These are phyloP conservation scores for Daldinia caldariorum DNA, from an alignment of 495 filamentous ascomycete genomes.

Conservation along the genomic window DNA sequence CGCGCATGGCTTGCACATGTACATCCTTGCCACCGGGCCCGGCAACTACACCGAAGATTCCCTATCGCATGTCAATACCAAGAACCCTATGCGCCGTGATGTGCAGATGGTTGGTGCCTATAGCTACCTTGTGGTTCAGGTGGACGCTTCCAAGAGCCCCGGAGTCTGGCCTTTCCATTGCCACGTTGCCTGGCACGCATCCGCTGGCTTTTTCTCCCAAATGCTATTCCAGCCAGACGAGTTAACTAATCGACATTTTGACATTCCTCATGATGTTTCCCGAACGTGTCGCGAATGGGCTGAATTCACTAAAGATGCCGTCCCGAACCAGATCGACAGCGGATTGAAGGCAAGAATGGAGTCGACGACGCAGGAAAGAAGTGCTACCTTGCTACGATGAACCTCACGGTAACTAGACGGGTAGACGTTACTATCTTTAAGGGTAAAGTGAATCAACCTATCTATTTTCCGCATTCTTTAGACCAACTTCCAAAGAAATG, in stretches of 20 bases:
- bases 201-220: slow-evolving; percentile 63
- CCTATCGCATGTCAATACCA: slow-evolving; percentile 50
- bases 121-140: slow-evolving; percentile 61
- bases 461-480: background rate
- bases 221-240: slow-evolving; percentile 58
- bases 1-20: slow-evolving; percentile 64
- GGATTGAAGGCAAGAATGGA: slow-evolving; percentile 48
- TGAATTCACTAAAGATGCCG: slow-evolving; percentile 54
- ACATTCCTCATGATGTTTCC: slow-evolving; percentile 52
- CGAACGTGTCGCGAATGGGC: slow-evolving; percentile 64
- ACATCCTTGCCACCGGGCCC: slow-evolving; percentile 59
- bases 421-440: background rate
- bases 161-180: slow-evolving; percentile 70
- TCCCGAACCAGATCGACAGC: slow-evolving; percentile 67
- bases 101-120: slow-evolving; percentile 57
- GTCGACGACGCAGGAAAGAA: background rate
- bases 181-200: slow-evolving; percentile 67
- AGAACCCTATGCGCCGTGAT: slow-evolving; percentile 65
- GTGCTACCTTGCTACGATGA: background rate
- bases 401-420: too few relatives aligned
- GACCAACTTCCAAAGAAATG: background rate
- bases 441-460: background rate
- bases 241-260: slow-evolving; percentile 37
- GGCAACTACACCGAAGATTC: slow-evolving; percentile 59
- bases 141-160: slow-evolving; percentile 57